phyloP scores from a whole-genome alignment of 164 flowering plant species.

The Chimonanthus salicifolius region DNA sequence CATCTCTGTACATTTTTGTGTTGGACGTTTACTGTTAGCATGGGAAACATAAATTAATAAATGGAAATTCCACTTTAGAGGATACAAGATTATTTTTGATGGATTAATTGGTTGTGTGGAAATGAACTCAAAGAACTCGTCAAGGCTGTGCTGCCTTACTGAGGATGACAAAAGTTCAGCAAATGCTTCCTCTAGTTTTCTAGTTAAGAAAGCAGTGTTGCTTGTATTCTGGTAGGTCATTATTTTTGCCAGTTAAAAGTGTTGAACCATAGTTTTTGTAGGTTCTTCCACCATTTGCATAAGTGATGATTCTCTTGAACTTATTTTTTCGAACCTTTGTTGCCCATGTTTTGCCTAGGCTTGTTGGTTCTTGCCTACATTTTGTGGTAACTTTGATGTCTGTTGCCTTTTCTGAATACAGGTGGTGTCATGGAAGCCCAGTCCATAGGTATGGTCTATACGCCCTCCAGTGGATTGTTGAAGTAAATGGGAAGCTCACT shows the following conservation, averaged over 20 bases:
- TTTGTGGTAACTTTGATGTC: background rate
- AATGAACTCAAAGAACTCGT: background rate
- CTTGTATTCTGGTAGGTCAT: background rate
- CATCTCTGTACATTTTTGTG: too few relatives aligned
- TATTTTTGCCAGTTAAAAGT: background rate
- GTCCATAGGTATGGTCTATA: conserved; percentile 78
- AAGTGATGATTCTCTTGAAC: background rate
- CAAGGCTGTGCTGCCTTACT: background rate
- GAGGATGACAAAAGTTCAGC: background rate
- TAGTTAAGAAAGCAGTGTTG: background rate
- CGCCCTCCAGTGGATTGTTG: conserved; percentile 92
- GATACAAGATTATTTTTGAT: too few relatives aligned
- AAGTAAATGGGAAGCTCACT: conserved; percentile 82
- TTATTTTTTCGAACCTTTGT: background rate
- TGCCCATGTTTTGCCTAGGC: background rate
- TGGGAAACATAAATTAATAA: too few relatives aligned
- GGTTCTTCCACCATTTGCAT: background rate
- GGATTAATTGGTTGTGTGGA: too few relatives aligned
- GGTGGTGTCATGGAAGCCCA: conserved; percentile 97
- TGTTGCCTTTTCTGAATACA: conserved; percentile 12
- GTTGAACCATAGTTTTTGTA: background rate
- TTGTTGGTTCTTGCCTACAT: background rate
- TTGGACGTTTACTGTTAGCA: too few relatives aligned
- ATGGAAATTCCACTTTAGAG: too few relatives aligned
- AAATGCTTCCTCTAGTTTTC: background rate